Evolutionary conservation across 2,329 filamentous ascomycete species (phyloP).

Genomic region (Nothophaeocryptopus gaeumannii): DNA sequence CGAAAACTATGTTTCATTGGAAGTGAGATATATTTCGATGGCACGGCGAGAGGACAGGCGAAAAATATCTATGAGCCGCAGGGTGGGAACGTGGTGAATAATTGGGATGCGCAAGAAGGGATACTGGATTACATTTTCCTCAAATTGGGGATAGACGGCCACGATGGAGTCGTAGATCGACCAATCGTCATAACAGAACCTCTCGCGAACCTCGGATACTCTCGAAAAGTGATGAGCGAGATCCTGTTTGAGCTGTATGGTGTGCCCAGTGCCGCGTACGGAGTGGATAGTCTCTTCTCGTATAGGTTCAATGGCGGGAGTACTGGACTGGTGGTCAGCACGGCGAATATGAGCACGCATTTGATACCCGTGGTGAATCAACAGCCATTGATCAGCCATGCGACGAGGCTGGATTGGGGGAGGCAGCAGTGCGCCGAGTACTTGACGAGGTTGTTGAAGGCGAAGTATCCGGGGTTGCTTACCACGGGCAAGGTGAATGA

Average conservation of each 20-base stretch:
- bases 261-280: slow-evolving; percentile 85
- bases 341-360: slow-evolving; percentile 90
- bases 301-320: slow-evolving; percentile 87
- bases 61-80: slow-evolving; percentile 80
- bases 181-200: slow-evolving; percentile 95
- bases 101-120: slow-evolving; percentile 97
- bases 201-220: slow-evolving; percentile 85
- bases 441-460: slow-evolving; percentile 77
- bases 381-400: slow-evolving; percentile 79
- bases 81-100: slow-evolving; percentile 86
- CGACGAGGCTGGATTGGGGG: slow-evolving; percentile 91
- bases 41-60: slow-evolving; percentile 84
- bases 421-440: slow-evolving; percentile 88
- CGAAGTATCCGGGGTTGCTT: slow-evolving; percentile 89
- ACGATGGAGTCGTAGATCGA: slow-evolving; percentile 71
- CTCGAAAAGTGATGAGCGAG: slow-evolving; percentile 81
- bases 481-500: slow-evolving; percentile 66
- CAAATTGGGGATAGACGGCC: slow-evolving; percentile 81
- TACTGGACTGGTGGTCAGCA: slow-evolving; percentile 85
- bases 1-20: slow-evolving; percentile 92
- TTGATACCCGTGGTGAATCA: slow-evolving; percentile 88
- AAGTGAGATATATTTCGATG: slow-evolving; percentile 89
- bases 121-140: slow-evolving; percentile 91
- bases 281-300: slow-evolving; percentile 94
- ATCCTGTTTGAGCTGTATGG: slow-evolving; percentile 95